Evolutionary conservation across 345 rosid genomes (phyloP).

Genomic region (Eucalyptus sp.): DNA sequence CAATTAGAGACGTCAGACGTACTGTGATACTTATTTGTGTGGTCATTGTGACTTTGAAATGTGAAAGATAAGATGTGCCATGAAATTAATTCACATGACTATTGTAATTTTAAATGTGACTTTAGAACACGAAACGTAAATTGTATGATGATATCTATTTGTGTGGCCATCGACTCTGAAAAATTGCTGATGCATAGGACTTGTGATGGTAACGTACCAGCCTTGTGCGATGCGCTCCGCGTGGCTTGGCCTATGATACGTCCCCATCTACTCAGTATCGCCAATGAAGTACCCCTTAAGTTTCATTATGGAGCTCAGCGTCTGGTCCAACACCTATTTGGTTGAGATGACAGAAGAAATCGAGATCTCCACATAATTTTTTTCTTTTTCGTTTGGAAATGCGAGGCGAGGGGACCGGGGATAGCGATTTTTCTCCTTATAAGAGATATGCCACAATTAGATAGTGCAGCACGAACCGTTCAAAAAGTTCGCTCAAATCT

Average conservation of each 20-base stretch:
- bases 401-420: not conserved
- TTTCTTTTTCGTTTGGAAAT: not conserved
- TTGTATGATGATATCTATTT: not conserved
- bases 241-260: not conserved
- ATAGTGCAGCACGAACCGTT: not conserved
- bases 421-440: too few species aligned
- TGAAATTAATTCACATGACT: too few species aligned
- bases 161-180: not conserved
- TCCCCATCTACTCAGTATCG: not conserved
- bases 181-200: too few species aligned
- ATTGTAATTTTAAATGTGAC: too few species aligned
- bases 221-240: rapidly evolving
- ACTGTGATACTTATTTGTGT: not conserved
- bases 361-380: not conserved
- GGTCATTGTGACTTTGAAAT: not conserved
- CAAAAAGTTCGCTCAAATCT: too few species aligned
- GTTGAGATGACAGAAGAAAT: not conserved
- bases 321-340: not conserved
- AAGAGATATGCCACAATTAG: not conserved
- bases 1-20: too few species aligned
- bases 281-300: not conserved
- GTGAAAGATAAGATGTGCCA: not conserved
- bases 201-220: not conserved
- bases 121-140: too few species aligned
- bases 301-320: not conserved